Conservation (phyloP, 208 protist species). For the Trypanosoma rangeli region DNA sequence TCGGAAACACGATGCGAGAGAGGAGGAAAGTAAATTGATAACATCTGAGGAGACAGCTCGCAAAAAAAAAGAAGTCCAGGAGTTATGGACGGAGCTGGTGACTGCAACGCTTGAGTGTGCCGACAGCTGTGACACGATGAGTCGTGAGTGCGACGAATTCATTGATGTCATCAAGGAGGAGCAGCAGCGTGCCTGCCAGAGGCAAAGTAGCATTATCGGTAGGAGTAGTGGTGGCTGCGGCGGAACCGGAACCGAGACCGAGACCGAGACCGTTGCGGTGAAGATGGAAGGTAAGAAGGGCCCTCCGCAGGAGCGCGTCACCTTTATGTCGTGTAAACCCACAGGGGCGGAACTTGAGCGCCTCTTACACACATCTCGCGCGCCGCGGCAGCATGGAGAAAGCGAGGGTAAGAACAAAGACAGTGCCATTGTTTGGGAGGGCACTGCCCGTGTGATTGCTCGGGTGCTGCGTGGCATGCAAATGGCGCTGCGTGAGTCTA, state of each 20-base stretch:
- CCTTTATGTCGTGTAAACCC: constrained; percentile 21
- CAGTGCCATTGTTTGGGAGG: background rate
- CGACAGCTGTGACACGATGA: constrained; percentile 20
- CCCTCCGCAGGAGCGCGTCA: background rate
- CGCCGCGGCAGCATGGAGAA: background rate
- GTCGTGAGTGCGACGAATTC: constrained; percentile 22
- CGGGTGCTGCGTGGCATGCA: constrained; percentile 14
- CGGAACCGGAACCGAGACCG: too few species aligned
- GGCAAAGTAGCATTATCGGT: background rate
- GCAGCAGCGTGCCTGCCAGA: background rate
- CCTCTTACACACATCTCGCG: background rate
- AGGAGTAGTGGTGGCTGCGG: background rate
- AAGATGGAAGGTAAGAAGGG: background rate
- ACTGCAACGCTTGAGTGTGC: constrained; percentile 7
- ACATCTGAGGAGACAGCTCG: background rate
- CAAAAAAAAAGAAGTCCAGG: background rate
- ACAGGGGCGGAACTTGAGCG: constrained; percentile 11
- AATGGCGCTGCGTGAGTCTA: background rate
- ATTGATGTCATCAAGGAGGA: constrained; percentile 26
- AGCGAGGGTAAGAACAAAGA: background rate
- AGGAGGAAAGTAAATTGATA: background rate
- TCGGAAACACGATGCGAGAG: background rate
- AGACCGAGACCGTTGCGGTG: too few species aligned
- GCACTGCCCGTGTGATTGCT: background rate
- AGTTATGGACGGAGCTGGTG: background rate